A percentile compares a stretch with the other conserved stretches of the same genome.
phyloP scores from a whole-genome alignment of 2,329 filamentous ascomycete genomes.

The Penicillium sp. region DNA sequence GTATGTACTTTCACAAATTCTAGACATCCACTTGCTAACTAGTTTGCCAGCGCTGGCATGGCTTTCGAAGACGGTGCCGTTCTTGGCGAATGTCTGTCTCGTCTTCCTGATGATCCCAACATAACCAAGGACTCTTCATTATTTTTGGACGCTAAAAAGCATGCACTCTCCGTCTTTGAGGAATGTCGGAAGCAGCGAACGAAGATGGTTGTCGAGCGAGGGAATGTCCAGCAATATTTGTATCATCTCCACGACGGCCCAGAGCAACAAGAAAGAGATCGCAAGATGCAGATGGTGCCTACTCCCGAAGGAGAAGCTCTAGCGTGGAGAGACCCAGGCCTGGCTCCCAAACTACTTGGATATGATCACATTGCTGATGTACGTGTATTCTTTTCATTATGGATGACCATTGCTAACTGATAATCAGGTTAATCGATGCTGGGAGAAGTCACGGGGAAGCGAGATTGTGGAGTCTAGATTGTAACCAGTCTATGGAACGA shows the following conservation, averaged over 20 bases:
- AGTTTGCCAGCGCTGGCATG: conserved; percentile 59
- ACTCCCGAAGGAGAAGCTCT: conserved; percentile 47
- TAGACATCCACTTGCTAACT: neutral
- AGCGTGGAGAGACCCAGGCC: conserved; percentile 47
- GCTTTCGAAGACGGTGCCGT: conserved; percentile 64
- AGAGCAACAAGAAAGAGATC: conserved; percentile 60
- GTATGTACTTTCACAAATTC: conserved; percentile 16
- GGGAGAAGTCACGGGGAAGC: conserved; percentile 1
- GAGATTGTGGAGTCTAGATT: conserved; percentile 16
- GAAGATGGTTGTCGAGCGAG: conserved; percentile 62
- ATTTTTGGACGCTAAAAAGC: conserved; percentile 38
- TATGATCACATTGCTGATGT: conserved; percentile 47
- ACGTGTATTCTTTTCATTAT: conserved; percentile 12
- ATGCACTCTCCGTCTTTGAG: conserved; percentile 55
- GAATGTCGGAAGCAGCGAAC: conserved; percentile 62
- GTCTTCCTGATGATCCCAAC: conserved; percentile 46
- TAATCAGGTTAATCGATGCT: conserved; percentile 15
- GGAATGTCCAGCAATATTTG: conserved; percentile 65
- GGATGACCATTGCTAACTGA: neutral
- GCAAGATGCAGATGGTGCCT: conserved; percentile 43
- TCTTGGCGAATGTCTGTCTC: conserved; percentile 59
- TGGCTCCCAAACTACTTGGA: conserved; percentile 45
- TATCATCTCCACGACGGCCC: conserved; percentile 65
- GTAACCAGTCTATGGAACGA: conserved; percentile 7
- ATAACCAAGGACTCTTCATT: conserved; percentile 25